Base-by-base conservation (phyloP, 257 asterid genomes). In the Thymus mandschuricus region DNA sequence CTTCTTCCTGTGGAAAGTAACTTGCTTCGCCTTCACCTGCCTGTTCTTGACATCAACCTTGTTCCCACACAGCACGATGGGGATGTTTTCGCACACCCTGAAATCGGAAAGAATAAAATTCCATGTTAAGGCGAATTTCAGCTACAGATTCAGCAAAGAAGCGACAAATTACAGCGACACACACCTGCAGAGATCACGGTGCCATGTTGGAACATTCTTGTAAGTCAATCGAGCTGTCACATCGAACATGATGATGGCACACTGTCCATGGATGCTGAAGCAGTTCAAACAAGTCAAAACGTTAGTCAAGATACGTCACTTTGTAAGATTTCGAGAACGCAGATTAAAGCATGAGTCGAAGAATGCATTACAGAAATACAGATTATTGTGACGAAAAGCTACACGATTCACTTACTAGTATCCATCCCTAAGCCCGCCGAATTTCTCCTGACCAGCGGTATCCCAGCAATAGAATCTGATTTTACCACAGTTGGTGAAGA, bases 131-230 rank as follows among this genome's bases (percentile, higher is more conserved):
- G 43, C 13, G 28, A 40, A 12, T n/a, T 43, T 8, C 51, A 67
- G 34, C 59, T 13, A 9, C 35, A 38, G 57, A 21, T n/a, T 41
- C 56, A 38, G 34, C 43, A 27, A 8, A 12, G 62, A 43, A 10
- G 21, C 10, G 6, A 9, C 8, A 43, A 43, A 6, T 0, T 44
- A 21, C 2, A 30, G 29, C 67, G 44, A 21, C 2, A 44, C 79
- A 60, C 82, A 89, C 96, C 96, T 35, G 87, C 95, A 87, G 66
- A 86, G 92, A 81, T 90, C 96, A 28, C 92, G 86, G 64, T 90
- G 96, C 96, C 96, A 89, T 6, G 96, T 89, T 0, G 92, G 96
- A 8, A 90, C 89, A 72, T 89, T 89, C 85, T 89, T 89, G 88
- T 87, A 89, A 41, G 95, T 89, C 86, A 87, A 74, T 5, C 94